Evolutionary conservation across 75 land plant species (phyloP).

Genomic region (Selaginella moellendorffii): DNA sequence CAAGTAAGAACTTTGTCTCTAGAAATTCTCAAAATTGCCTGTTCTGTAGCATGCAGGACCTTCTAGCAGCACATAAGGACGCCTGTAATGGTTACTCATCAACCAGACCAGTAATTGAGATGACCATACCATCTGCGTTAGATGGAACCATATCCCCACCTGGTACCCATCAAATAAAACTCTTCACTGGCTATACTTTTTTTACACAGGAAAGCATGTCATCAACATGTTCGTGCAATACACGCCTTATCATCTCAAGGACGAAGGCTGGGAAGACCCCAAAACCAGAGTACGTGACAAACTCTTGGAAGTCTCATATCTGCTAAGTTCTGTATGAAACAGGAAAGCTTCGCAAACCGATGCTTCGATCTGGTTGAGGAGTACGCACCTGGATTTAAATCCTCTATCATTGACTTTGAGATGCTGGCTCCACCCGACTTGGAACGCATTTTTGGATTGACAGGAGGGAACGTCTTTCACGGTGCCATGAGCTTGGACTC

Average conservation of each 20-base stretch:
- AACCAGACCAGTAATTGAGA: constrained; percentile 77
- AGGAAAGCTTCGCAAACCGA: constrained; percentile 71
- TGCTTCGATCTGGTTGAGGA: constrained; percentile 87
- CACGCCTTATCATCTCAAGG: constrained; percentile 69
- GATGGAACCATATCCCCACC: constrained; percentile 90
- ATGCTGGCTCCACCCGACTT: constrained; percentile 98
- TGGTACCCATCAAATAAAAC: constrained; percentile 37
- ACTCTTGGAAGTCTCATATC: background rate
- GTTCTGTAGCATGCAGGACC: constrained; percentile 65
- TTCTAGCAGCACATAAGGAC: constrained; percentile 57
- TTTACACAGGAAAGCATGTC: constrained; percentile 88
- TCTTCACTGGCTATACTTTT: too few species aligned
- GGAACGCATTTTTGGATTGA: constrained; percentile 63
- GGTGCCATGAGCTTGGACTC: constrained; percentile 96
- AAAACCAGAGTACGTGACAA: constrained; percentile 44
- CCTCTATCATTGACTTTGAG: constrained; percentile 82
- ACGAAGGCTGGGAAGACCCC: constrained; percentile 74
- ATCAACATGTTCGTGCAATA: constrained; percentile 85
- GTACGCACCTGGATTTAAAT: constrained; percentile 98
- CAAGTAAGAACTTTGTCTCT: constrained; percentile 25
- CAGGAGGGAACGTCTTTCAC: constrained; percentile 97
- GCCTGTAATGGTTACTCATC: constrained; percentile 78
- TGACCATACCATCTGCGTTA: constrained; percentile 91
- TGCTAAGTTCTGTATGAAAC: background rate
- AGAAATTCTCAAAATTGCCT: background rate